These are phyloP conservation scores for Fusarium proliferatum DNA, from an alignment of 2,329 filamentous ascomycete genomes.

Conservation along the genomic window DNA sequence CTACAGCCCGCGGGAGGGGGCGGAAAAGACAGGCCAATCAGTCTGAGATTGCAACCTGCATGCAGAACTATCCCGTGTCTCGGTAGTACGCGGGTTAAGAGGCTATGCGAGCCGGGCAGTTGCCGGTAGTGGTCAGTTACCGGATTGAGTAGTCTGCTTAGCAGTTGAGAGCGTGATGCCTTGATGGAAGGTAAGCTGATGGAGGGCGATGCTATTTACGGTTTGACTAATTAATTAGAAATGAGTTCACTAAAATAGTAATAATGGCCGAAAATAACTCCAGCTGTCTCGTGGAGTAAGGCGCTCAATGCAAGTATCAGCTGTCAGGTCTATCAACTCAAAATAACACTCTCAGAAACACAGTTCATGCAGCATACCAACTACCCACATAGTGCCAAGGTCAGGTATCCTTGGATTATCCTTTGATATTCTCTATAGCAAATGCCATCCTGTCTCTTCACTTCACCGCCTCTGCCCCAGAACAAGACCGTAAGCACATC, in stretches of 20 bases:
- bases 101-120: not conserved
- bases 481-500: accelerated
- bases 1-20: not conserved
- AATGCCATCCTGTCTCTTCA: no score
- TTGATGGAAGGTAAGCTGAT: accelerated
- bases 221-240: not conserved
- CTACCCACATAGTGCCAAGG: not conserved
- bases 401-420: no score
- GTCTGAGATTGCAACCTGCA: not conserved
- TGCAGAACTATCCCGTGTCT: not conserved
- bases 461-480: not conserved
- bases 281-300: not conserved
- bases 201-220: accelerated
- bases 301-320: not conserved
- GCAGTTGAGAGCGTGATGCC: no score
- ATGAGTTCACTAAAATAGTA: accelerated
- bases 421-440: no score
- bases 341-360: not conserved
- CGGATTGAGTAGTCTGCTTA: not conserved
- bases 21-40: not conserved
- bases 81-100: not conserved
- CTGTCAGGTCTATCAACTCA: not conserved
- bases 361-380: not conserved
- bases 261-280: not conserved
- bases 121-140: not conserved